Evolutionary conservation across 2,329 filamentous ascomycete genomes (phyloP).

Genomic region (Penicillium nordicum): DNA sequence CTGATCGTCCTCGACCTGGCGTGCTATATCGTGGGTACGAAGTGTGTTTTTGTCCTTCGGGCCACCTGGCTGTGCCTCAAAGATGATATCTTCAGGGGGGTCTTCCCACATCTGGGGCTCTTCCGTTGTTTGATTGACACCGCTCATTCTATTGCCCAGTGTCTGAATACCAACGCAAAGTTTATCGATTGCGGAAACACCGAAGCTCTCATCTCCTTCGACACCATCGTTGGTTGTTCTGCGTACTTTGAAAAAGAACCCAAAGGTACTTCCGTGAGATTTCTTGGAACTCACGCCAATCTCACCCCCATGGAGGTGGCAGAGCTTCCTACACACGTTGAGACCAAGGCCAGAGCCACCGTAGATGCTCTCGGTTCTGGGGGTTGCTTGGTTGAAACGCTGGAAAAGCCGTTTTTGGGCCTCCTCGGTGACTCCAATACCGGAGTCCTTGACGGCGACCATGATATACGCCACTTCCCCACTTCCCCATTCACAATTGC

Average conservation of each 20-base stretch:
- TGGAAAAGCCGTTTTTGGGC: slow-evolving; percentile 75
- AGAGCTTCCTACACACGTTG: slow-evolving; percentile 75
- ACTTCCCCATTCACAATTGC: slow-evolving; percentile 52
- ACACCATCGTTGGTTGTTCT: slow-evolving; percentile 6
- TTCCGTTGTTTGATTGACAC: slow-evolving; percentile 8
- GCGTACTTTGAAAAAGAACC: slow-evolving; percentile 54
- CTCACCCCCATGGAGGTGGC: slow-evolving; percentile 74
- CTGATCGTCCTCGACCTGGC: background rate
- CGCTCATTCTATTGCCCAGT: slow-evolving; percentile 19
- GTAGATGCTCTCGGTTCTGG: slow-evolving; percentile 72
- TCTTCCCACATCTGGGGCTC: slow-evolving; percentile 13
- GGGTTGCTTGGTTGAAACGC: slow-evolving; percentile 73
- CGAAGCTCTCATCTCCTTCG: background rate
- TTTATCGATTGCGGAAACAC: slow-evolving; percentile 12
- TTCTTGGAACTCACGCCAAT: slow-evolving; percentile 65
- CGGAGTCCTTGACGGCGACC: slow-evolving; percentile 74
- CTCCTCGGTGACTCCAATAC: slow-evolving; percentile 66
- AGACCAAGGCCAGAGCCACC: slow-evolving; percentile 75
- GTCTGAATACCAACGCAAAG: slow-evolving; percentile 18
- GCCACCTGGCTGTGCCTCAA: slow-evolving; percentile 9
- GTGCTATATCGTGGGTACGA: slow-evolving; percentile 10
- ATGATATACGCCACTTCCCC: slow-evolving; percentile 62
- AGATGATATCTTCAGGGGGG: slow-evolving; percentile 12
- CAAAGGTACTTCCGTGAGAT: slow-evolving; percentile 56
- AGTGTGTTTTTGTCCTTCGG: slow-evolving; percentile 3